phyloP scores from a whole-genome alignment of 345 rosid species.

The Ceriops decandra region DNA sequence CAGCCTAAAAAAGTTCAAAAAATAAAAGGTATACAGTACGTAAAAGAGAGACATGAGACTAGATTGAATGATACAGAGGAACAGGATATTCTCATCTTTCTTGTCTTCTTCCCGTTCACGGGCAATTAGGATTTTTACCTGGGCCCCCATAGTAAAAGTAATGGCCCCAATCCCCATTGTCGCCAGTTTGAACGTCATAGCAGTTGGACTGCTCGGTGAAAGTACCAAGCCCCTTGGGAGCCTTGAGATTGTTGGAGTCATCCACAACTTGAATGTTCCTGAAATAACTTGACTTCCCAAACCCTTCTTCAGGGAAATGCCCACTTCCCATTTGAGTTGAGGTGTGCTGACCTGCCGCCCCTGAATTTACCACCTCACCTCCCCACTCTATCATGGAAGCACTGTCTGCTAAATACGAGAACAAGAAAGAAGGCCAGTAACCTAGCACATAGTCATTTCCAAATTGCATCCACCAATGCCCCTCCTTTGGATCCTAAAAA shows the following conservation, averaged over 20 bases:
- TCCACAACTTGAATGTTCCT: conserved; percentile 89
- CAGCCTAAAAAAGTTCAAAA: conserved; percentile 28
- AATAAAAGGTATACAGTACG: conserved; percentile 27
- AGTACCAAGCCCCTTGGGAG: conserved; percentile 80
- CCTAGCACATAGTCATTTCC: conserved; percentile 83
- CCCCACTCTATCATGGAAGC: conserved; percentile 99
- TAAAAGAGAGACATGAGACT: conserved; percentile 26
- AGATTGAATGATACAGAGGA: conserved; percentile 50
- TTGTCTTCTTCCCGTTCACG: conserved; percentile 25
- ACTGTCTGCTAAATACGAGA: conserved; percentile 84
- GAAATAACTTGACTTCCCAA: conserved; percentile 88
- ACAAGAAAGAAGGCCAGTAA: conserved; percentile 93
- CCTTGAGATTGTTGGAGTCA: conserved; percentile 85
- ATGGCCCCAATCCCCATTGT: conserved; percentile 95
- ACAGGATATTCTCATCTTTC: not conserved
- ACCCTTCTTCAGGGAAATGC: conserved; percentile 87
- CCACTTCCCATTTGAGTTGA: conserved; percentile 99
- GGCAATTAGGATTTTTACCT: conserved; percentile 77
- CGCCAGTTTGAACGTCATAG: conserved; percentile 86
- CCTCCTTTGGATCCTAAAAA: conserved; percentile 82
- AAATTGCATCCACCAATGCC: conserved; percentile 99
- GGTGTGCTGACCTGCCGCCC: conserved; percentile 78
- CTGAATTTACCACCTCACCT: conserved; percentile 94
- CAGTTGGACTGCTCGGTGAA: conserved; percentile 92
- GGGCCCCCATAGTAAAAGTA: conserved; percentile 97